Percentiles rank a stretch among this genome's conserved stretches.
Conservation (phyloP, 2,329 filamentous ascomycete species). For the Thermothelomyces thermophilus region DNA sequence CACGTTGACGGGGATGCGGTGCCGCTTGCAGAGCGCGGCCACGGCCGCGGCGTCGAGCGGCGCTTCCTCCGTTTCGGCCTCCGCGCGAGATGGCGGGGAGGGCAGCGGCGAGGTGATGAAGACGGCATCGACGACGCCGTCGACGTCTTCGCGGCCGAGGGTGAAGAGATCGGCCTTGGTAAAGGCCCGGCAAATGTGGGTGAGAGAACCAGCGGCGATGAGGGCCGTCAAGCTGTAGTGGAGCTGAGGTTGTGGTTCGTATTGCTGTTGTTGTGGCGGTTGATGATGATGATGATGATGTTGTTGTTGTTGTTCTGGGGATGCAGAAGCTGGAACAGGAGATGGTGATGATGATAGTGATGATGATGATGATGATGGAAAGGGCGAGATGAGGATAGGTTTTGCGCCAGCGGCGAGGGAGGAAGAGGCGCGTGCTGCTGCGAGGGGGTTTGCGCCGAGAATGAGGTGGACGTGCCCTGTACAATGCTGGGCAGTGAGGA, state of each 20-base stretch:
- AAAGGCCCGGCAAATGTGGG: slow-evolving; percentile 62
- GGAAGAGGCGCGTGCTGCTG: slow-evolving; percentile 73
- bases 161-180: slow-evolving; percentile 63
- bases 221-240: slow-evolving; percentile 54
- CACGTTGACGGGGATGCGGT: slow-evolving; percentile 89
- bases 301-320: no score
- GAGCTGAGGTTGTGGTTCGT: slow-evolving; percentile 30
- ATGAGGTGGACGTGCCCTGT: slow-evolving; percentile 72
- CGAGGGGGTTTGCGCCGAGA: slow-evolving; percentile 78
- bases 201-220: slow-evolving; percentile 59
- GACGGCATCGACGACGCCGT: slow-evolving; percentile 76
- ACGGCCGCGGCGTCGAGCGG: neutral
- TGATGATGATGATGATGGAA: neutral
- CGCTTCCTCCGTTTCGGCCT: slow-evolving; percentile 31
- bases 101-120: slow-evolving; percentile 66
- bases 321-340: no score
- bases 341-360: no score
- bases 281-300: neutral
- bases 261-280: neutral
- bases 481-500: slow-evolving; percentile 69
- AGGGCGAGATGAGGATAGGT: slow-evolving; percentile 70
- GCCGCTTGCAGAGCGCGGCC: slow-evolving; percentile 57
- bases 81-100: slow-evolving; percentile 32
- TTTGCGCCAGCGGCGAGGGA: slow-evolving; percentile 75
- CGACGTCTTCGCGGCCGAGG: slow-evolving; percentile 74